Evolutionary conservation across 495 filamentous ascomycete genomes (phyloP).

Genomic region (Podospora sp.): DNA sequence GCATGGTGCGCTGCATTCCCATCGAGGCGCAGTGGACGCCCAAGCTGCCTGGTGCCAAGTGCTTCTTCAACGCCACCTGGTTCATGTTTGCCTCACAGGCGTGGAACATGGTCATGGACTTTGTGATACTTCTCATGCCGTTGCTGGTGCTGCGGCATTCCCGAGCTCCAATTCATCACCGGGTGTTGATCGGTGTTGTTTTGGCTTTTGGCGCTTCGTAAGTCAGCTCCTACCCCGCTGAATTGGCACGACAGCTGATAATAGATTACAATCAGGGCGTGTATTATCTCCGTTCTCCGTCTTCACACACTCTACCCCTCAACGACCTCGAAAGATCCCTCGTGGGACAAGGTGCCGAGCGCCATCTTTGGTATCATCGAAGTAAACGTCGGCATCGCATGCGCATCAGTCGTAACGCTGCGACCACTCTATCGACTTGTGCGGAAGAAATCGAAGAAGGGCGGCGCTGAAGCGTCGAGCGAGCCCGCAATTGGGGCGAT

Average conservation of each 20-base stretch:
- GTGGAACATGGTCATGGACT: conserved; percentile 14
- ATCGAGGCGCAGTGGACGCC: conserved; percentile 16
- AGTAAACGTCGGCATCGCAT: conserved; percentile 21
- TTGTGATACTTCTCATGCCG: conserved; percentile 15
- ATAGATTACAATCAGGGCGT: conserved; percentile 6
- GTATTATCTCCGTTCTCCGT: conserved; percentile 15
- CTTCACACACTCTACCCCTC: conserved; percentile 17
- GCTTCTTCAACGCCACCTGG: conserved; percentile 7
- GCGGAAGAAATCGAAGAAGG: background rate
- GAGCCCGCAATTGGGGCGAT: background rate
- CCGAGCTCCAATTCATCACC: conserved; percentile 5
- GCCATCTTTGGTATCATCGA: conserved; percentile 19
- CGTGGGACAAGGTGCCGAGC: conserved; percentile 17
- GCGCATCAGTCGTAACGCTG: conserved; percentile 18
- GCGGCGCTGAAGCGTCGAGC: background rate
- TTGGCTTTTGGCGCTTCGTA: conserved; percentile 16
- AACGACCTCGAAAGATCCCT: conserved; percentile 15
- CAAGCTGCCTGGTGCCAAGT: conserved; percentile 9
- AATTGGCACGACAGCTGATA: too few relatives aligned
- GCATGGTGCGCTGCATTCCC: conserved; percentile 13
- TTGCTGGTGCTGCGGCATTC: conserved; percentile 17
- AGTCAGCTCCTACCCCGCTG: background rate
- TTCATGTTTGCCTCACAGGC: conserved; percentile 12
- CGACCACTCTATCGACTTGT: conserved; percentile 8
- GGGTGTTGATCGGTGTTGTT: conserved; percentile 16